phyloP scores from a whole-genome alignment of 2,329 filamentous ascomycete species.

The Colletotrichum costaricense region DNA sequence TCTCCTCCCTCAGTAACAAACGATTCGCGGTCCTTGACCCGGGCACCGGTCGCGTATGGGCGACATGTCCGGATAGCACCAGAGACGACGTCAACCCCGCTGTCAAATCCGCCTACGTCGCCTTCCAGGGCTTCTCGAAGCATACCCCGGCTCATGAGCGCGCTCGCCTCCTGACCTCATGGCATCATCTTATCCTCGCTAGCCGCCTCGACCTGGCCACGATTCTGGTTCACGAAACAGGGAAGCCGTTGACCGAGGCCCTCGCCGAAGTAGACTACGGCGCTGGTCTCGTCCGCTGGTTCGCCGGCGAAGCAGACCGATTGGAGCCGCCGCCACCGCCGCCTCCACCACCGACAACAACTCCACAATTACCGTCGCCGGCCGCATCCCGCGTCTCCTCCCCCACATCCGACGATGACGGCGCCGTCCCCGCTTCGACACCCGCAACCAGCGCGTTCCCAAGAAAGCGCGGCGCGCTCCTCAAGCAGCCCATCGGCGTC shows the following conservation, averaged over 20 bases:
- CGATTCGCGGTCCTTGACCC: slow-evolving; percentile 66
- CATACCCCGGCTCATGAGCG: slow-evolving; percentile 49
- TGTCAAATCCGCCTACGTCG: slow-evolving; percentile 48
- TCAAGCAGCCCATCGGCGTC: slow-evolving; percentile 48
- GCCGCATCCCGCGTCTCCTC: slow-evolving; percentile 3
- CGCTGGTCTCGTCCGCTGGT: slow-evolving; percentile 66
- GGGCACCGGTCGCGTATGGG: slow-evolving; percentile 61
- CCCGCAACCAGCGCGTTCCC: background rate
- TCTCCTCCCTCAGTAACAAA: slow-evolving; percentile 55
- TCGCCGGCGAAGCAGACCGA: slow-evolving; percentile 61
- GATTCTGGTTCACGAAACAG: slow-evolving; percentile 61
- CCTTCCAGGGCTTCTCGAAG: slow-evolving; percentile 52
- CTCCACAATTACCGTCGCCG: background rate
- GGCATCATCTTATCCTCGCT: slow-evolving; percentile 49
- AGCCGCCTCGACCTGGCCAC: slow-evolving; percentile 52
- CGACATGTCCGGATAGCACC: slow-evolving; percentile 59
- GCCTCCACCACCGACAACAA: background rate
- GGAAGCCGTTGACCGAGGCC: slow-evolving; percentile 67
- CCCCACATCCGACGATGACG: background rate
- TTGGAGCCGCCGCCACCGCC: slow-evolving; percentile 57
- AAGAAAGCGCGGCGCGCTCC: background rate
- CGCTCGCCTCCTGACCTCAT: slow-evolving; percentile 48
- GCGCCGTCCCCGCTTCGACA: background rate
- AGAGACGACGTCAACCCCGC: slow-evolving; percentile 52
- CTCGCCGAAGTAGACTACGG: slow-evolving; percentile 67